Evolutionary conservation across 306 rosid species (phyloP).

Genomic region (Castanea crenata): DNA sequence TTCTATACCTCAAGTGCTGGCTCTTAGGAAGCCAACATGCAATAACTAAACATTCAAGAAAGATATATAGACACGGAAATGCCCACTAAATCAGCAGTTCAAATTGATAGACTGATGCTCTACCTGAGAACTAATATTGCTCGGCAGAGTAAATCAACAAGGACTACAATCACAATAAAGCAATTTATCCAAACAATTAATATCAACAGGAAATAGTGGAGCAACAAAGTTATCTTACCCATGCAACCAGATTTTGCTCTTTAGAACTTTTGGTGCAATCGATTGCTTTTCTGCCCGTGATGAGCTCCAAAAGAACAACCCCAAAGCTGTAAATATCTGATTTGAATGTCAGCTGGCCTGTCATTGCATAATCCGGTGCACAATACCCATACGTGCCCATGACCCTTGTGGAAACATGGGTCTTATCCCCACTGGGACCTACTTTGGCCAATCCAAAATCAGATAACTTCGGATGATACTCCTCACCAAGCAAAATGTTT

Average conservation of each 20-base stretch:
- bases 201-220: constrained; percentile 1
- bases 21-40: neutral
- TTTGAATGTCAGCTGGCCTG: constrained; percentile 81
- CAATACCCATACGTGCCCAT: constrained; percentile 91
- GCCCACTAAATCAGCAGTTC: constrained; percentile 1
- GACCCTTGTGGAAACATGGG: constrained; percentile 71
- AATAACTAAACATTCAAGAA: neutral
- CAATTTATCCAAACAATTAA: neutral
- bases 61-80: constrained; percentile 7
- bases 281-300: constrained; percentile 73
- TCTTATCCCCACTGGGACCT: constrained; percentile 73
- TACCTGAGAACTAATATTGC: neutral
- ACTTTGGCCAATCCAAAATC: constrained; percentile 93
- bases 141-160: neutral
- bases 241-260: constrained; percentile 73
- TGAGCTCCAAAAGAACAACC: constrained; percentile 90
- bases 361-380: constrained; percentile 82
- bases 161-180: neutral
- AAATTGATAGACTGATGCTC: neutral
- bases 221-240: constrained; percentile 56
- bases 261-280: constrained; percentile 39
- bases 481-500: constrained; percentile 80
- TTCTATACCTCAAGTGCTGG: neutral
- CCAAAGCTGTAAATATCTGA: constrained; percentile 91
- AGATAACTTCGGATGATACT: constrained; percentile 71